These are phyloP conservation scores for Lunularia cruciata DNA, from an alignment of 225 moss, liverwort and hornwort species.

Conservation along the genomic window DNA sequence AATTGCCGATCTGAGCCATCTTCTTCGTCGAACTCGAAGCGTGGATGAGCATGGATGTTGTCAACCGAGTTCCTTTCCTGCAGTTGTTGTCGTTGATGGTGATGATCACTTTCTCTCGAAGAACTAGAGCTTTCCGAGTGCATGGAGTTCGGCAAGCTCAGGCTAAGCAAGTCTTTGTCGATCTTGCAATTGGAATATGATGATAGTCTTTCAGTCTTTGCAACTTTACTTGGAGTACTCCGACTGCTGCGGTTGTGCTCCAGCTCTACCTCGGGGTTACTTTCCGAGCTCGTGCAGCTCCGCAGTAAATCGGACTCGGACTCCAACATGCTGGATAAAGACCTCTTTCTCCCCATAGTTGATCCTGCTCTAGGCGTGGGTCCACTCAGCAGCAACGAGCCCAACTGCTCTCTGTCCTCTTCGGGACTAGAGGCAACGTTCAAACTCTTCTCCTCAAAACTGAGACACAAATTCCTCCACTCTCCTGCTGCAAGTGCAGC, in stretches of 20 bases:
- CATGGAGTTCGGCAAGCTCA: constrained; percentile 32
- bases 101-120: constrained; percentile 23
- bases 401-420: constrained; percentile 32
- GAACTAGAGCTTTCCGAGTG: constrained; percentile 31
- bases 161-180: constrained; percentile 33
- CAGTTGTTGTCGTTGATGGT: constrained; percentile 4
- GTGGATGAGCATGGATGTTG: constrained; percentile 1
- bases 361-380: constrained; percentile 6
- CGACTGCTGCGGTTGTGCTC: background rate
- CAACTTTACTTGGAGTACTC: constrained; percentile 18
- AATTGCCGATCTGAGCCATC: constrained; percentile 9
- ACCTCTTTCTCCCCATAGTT: constrained; percentile 31
- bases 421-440: too few species aligned
- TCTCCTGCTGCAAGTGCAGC: background rate
- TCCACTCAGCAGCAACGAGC: constrained; percentile 25
- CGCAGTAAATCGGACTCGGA: constrained; percentile 23
- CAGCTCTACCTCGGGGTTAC: constrained; percentile 4
- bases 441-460: constrained; percentile 8
- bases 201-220: constrained; percentile 21
- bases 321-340: constrained; percentile 29
- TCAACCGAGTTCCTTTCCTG: background rate
- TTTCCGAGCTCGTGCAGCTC: constrained; percentile 32
- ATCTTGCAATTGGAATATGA: background rate
- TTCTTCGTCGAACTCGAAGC: constrained; percentile 9
- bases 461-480: constrained; percentile 12